Evolutionary conservation across 202 grass and related monocot species (phyloP).

Genomic region (Bolboschoenoplectus hybrid): DNA sequence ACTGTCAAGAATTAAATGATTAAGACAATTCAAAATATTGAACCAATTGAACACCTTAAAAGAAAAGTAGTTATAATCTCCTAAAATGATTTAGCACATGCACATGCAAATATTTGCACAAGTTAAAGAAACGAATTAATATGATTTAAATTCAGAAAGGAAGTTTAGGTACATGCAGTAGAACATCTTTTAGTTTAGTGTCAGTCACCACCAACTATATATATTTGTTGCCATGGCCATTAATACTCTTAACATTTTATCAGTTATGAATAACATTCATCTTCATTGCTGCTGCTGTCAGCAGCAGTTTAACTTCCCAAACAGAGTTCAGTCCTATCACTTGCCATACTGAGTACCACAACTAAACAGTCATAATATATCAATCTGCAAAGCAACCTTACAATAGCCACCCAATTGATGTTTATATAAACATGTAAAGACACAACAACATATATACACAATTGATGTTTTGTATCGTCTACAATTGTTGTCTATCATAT

Average conservation of each 20-base stretch:
- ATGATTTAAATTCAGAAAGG: background rate
- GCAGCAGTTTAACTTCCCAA: background rate
- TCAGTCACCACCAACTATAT: background rate
- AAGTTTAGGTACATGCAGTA: slow-evolving; percentile 6
- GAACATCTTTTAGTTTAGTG: background rate
- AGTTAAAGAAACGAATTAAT: background rate
- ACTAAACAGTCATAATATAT: background rate
- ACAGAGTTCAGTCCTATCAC: background rate
- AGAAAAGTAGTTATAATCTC: slow-evolving; percentile 10
- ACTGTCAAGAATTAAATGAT: slow-evolving; percentile 44
- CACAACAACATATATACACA: background rate
- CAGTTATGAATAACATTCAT: background rate
- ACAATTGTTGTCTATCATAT: background rate
- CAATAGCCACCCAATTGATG: background rate
- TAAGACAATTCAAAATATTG: background rate
- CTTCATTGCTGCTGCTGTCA: background rate
- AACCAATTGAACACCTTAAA: slow-evolving; percentile 14
- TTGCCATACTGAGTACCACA: background rate
- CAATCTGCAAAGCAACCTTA: background rate
- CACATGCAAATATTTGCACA: slow-evolving; percentile 8
- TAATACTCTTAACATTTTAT: background rate
- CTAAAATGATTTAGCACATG: background rate
- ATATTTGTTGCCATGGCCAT: background rate
- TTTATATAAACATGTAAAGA: background rate
- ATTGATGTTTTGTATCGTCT: background rate